Percentiles rank a stretch among this genome's conserved stretches.
Conservation (phyloP, 2,329 filamentous ascomycete genomes). For the Cladosporium colombiae region DNA sequence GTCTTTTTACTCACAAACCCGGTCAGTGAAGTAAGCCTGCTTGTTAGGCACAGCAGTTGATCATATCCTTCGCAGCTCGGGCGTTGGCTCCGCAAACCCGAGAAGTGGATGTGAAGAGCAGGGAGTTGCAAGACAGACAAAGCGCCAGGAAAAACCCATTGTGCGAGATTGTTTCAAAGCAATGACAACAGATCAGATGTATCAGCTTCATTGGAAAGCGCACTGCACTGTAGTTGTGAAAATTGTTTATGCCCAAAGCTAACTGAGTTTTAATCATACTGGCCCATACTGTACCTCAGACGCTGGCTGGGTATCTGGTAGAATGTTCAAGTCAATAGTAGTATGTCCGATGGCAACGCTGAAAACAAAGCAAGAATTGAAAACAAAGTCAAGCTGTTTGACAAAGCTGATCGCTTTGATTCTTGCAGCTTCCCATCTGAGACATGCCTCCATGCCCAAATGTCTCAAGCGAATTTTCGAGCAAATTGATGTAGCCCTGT, state of each 20-base stretch:
- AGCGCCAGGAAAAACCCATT: not conserved
- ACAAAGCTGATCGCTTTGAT: not conserved
- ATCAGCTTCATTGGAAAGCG: not conserved
- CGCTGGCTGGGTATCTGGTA: not conserved
- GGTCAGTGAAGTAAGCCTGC: not conserved
- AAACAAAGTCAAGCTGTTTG: not conserved
- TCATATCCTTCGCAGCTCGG: not conserved
- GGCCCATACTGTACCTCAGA: not conserved
- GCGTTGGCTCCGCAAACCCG: not conserved
- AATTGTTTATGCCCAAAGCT: not conserved
- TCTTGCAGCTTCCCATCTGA: not conserved
- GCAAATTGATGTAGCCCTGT: not conserved
- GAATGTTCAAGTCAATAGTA: slow-evolving; percentile 8
- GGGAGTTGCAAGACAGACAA: not conserved
- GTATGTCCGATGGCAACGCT: not conserved
- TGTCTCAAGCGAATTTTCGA: not conserved
- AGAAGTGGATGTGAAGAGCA: not conserved
- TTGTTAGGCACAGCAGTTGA: not conserved
- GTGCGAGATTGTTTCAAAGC: not conserved
- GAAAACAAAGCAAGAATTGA: not conserved
- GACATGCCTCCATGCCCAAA: not conserved
- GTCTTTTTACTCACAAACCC: not conserved
- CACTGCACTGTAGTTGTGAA: not conserved
- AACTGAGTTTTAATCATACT: not conserved
- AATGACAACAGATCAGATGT: not conserved